Base-by-base conservation (phyloP, 2,329 filamentous ascomycete species). In the Fusarium chlamydosporum region DNA sequence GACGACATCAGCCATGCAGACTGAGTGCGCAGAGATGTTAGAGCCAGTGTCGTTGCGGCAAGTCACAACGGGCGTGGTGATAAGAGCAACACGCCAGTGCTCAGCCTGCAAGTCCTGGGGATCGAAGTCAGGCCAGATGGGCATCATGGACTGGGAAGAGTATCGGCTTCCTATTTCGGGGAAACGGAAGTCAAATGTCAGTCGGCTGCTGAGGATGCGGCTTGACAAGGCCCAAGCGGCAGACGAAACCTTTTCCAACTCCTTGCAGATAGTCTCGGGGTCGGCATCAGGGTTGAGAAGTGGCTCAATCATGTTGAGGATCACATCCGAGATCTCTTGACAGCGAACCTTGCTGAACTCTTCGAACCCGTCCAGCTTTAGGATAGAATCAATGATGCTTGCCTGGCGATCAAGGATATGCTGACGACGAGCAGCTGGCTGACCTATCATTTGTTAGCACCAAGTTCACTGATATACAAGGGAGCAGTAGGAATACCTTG, bases 11-110 rank as follows among this genome's bases (percentile, higher is more conserved):
- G 83, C 80, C 73, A 83, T 76, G 38, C 80, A 75, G 23, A 86
- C 77, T 8, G 81, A 81, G 56, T 81, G 82, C 3, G 82, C 79
- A 27, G 80, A 79, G 45, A 85, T 82, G 55, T 79, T 81, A 43
- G 75, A 72, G 15, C 82, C 83, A 3, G 77, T 81, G 37, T 88
- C 85, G 65, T 86, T 85, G 33, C 85, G 81, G 69, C 85, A 82
- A 3, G 84, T 87, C 45, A 88, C 81, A 10, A 84, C 81, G 1
- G 86, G 86, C 0, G 86, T 87, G 7, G 85, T 83, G 29, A 85
- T 83, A 3, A 87, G 79, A 54, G 83, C 82, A n/a, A 88, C 75
- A 7, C 85, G 82, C 76, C 80, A 83, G 70, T 87, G 84, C 70
- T 80, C 80, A 7, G 79, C 76, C 76, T 87, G 84, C 20, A 88